These are phyloP conservation scores for Phylloporus arenicola DNA, from an alignment of 768 basidiomycete genomes.

Conservation along the genomic window DNA sequence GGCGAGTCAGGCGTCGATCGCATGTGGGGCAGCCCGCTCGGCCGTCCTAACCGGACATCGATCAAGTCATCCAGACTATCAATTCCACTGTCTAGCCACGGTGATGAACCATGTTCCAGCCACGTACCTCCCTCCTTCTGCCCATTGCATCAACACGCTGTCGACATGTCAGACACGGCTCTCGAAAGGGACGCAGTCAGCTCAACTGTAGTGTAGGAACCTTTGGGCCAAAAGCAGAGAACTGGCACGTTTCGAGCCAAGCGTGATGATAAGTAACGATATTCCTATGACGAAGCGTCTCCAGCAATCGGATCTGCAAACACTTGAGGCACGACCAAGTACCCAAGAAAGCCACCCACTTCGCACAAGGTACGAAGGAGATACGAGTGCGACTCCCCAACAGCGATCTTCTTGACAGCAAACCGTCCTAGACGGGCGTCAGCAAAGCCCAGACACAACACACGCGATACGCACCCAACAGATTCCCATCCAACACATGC, in stretches of 20 bases:
- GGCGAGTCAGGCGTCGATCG: constrained; percentile 31
- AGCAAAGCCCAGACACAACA: constrained; percentile 1
- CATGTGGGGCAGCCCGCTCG: constrained; percentile 39
- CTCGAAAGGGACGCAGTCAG: neutral
- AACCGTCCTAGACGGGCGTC: constrained; percentile 68
- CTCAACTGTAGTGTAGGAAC: constrained; percentile 84
- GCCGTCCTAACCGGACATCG: constrained; percentile 66
- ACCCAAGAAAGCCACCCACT: constrained; percentile 29
- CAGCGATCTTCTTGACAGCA: constrained; percentile 95
- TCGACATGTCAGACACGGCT: neutral
- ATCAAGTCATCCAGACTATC: constrained; percentile 78
- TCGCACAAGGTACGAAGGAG: constrained; percentile 78
- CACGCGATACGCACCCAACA: constrained; percentile 48
- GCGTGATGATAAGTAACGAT: constrained; percentile 95
- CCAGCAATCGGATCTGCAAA: constrained; percentile 70
- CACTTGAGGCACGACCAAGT: neutral
- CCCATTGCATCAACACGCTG: constrained; percentile 91
- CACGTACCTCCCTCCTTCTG: constrained; percentile 69
- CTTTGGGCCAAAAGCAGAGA: constrained; percentile 84
- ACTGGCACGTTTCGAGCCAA: constrained; percentile 83
- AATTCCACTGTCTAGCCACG: neutral
- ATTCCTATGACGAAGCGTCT: constrained; percentile 83
- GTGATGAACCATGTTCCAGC: neutral
- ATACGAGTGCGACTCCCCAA: constrained; percentile 86
- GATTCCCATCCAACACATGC: constrained; percentile 85